Evolutionary conservation across 768 basidiomycete species (phyloP), one percentile per base, ranked within the genome.

Genomic region (Termitomyces sp.): DNA sequence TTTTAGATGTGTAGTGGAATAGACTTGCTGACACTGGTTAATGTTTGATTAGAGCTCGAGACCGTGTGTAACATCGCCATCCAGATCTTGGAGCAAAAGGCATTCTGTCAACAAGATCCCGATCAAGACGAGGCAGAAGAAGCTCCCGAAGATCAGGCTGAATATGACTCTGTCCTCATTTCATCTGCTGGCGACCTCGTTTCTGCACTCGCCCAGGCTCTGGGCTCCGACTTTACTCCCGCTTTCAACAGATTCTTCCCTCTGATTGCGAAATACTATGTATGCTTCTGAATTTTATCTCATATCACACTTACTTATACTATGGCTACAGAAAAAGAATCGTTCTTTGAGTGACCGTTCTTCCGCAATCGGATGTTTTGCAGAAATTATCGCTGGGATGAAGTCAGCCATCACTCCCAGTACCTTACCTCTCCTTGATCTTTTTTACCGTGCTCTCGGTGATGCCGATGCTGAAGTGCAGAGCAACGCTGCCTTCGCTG

Each of bases 81-180:
- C 55, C 86, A 92, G 66, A 85, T 99, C 62, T 80, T 99, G 45
- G 92, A 94, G 69, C 90, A 94, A 72, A 97, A 96, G 75, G 92
- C 94, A 0, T 82, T 93, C 64, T 98, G 96, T 75, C 97, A 99
- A 72, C 90, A 94, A 70, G 94, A 96, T 66, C 93, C 94, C 48
- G 94, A 96, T 68, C 90, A 91, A 62, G 94, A 94, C 63, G 92
- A 93, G 62, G 81, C 81, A 4, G 90, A 90, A 26, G 91, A 92
- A 64, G 88, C 87, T 26, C 88, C 87, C 8, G 91, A 92, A 69
- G 92, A 92, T 61, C 88, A 90, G 66, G 94, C 95, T 1, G 97
- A 99, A 75, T 96, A 94, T 69, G 97, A 99, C 69, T 92, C 95
- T 4, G 91, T 97, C 55, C 81, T 99, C 57, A 90, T 98, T 68